phyloP scores from a whole-genome alignment of 352 stramenopile genomes.

The Phytophthora crassamura region DNA sequence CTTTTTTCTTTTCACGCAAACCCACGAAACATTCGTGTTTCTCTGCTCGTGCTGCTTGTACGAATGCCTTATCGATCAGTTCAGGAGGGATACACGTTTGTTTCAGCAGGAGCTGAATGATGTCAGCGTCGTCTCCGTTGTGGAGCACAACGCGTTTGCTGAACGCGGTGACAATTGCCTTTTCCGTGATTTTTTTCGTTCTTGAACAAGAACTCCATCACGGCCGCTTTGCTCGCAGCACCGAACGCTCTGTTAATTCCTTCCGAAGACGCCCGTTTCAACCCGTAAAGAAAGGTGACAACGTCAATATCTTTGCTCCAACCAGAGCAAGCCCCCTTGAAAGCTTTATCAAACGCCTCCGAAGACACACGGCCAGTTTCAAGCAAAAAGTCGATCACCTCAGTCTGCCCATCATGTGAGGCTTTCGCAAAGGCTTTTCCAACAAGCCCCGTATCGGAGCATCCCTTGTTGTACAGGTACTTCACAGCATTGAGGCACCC shows the following conservation, averaged over 20 bases:
- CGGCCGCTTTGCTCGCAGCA: neutral
- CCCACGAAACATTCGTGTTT: too few species aligned
- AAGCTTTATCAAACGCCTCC: neutral
- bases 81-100: neutral
- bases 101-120: neutral
- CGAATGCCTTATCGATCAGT: neutral
- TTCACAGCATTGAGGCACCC: neutral
- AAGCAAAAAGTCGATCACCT: neutral
- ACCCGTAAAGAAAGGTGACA: neutral
- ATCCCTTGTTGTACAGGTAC: neutral
- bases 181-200: constrained; percentile 2
- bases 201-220: neutral
- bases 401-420: neutral
- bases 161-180: neutral
- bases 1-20: too few species aligned
- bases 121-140: neutral
- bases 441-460: neutral
- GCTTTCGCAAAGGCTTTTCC: neutral
- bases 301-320: neutral
- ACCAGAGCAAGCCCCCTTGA: neutral
- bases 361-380: neutral
- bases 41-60: neutral
- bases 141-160: too few species aligned
- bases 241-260: neutral
- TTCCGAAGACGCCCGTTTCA: constrained; percentile 2